Evolutionary conservation across 176 grass and related monocot species (phyloP), one percentile per base, ranked within the genome.

Genomic region (Paspalum notatum): DNA sequence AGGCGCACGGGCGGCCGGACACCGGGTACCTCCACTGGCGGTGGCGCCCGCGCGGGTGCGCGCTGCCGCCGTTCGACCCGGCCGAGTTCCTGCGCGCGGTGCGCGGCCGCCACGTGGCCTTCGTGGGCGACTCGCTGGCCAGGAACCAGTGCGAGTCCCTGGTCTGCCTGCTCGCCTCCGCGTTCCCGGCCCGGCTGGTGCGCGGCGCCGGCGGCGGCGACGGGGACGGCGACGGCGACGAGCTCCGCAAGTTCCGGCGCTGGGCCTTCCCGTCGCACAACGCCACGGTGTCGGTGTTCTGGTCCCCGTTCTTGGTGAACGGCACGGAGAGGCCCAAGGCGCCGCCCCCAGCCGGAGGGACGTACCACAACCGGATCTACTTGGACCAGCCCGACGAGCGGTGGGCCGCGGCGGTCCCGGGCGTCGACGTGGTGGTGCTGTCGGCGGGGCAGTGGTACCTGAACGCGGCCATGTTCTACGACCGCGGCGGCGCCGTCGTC

Each of bases 371-470:
- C 85, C 75, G 69, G 68, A 70, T 98, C 8, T 90, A 84, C 74
- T 40, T 94, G 1, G 92, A 98, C 78, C 68, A 60, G 17, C 75
- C 88, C 25, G 95, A 94, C 54, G 72, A 89, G 63, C 82, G 84
- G 81, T 98, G 92, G 90, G 84, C 92, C 32, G 85, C 76, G 51
- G 69, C 87, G 50, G 72, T 92, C 37, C 59, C 74, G 4, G 72
- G 67, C 13, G 40, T 94, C 66, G 90, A 98, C 84, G 72, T 92
- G 9, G 63, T 91, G 24, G 83, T 98, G 17, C 87, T 94, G 51
- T 93, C 95, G 22, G 77, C 82, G 60, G 95, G 95, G 42, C 90
- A 98, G 82, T 98, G 95, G 95, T 98, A 94, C 79, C 59, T 98
- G 40, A 90, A 94, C 74, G 50, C 86, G 68, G 92, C 95, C 21